Base-by-base conservation (phyloP, 1,284 basidiomycete species). In the Peniophora sp. region DNA sequence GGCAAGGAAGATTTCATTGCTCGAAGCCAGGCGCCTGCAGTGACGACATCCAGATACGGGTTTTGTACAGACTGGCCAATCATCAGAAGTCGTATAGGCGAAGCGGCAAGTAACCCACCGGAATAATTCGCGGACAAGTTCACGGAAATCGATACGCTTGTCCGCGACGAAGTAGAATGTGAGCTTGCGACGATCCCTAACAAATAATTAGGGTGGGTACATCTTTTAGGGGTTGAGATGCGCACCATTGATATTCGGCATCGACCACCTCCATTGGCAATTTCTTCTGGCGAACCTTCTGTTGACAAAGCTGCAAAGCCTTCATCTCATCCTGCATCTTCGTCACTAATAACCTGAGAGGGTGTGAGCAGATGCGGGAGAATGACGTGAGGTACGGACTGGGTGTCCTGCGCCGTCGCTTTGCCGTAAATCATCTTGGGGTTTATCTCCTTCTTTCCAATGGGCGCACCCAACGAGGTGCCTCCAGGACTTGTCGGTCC, bases 131-230 rank as follows among this genome's bases (percentile, higher is more conserved):
- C 91, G 80, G 48, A 96, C 93, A 54, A 98, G 79, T 66, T 97
- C 95, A 59, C 96, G 80, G 72, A 99, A 98, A 69, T 99, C 96
- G 65, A 99, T 95, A 57, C 96, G 75, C 69, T 92, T 93, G 63
- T 96, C 92, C 49, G 95, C 92, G 54, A 95, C 77, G 67, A 97
- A 99, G 72, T 97, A 98, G 74, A 97, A 97, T 0, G 96, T 98
- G 55, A 99, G 71, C 72, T 98, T 97, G 67, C 94, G 88, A 47
- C 96, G 86, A 69, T 97, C 94, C 90, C 90, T 92, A 58, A 1
- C 51, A 9, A 37, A 24, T n/a, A n/a, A n/a, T n/a, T 24, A 48
- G 44, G 48, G 35, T 47, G 42, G 24, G 17, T 47, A 51, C 43
- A 36, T 15, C 37, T 32, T 8, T 15, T 36, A 24, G 41, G 48